A percentile compares a stretch with the other conserved stretches of the same genome.
Conservation (phyloP, 2,329 filamentous ascomycete species). For the Didymella glomerata region DNA sequence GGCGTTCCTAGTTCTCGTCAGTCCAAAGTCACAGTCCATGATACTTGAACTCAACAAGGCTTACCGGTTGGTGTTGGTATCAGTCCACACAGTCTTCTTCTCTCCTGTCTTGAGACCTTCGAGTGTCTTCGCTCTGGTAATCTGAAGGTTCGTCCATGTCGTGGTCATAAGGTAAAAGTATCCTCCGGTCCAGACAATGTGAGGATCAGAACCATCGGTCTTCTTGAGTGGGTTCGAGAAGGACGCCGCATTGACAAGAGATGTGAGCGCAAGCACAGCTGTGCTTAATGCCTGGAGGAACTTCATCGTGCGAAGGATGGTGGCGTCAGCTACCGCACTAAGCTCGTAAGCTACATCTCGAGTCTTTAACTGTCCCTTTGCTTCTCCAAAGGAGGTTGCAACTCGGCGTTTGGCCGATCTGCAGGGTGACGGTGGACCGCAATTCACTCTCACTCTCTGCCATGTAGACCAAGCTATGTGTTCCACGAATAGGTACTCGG, state of each 20-base stretch:
- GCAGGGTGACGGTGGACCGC: neutral
- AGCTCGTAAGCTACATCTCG: neutral
- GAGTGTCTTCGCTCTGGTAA: constrained; percentile 64
- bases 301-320: constrained; percentile 21
- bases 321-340: neutral
- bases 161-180: constrained; percentile 68
- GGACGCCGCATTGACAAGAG: constrained; percentile 44
- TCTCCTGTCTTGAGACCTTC: constrained; percentile 64
- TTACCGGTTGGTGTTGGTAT: constrained; percentile 52
- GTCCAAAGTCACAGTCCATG: neutral
- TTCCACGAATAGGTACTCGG: constrained; percentile 12
- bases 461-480: neutral
- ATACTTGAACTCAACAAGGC: neutral
- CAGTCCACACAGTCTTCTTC: constrained; percentile 61
- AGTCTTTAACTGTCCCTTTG: neutral
- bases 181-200: constrained; percentile 61
- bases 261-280: constrained; percentile 28
- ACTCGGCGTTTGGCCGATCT: constrained; percentile 15
- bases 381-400: neutral
- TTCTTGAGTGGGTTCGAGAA: constrained; percentile 64
- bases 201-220: constrained; percentile 62
- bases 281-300: constrained; percentile 26
- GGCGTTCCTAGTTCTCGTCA: constrained; percentile 45
- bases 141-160: constrained; percentile 63
- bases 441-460: neutral